Percentiles rank a stretch among this genome's conserved stretches.
phyloP scores from a whole-genome alignment of 2,329 filamentous ascomycete genomes.

The Exophiala sp. region DNA sequence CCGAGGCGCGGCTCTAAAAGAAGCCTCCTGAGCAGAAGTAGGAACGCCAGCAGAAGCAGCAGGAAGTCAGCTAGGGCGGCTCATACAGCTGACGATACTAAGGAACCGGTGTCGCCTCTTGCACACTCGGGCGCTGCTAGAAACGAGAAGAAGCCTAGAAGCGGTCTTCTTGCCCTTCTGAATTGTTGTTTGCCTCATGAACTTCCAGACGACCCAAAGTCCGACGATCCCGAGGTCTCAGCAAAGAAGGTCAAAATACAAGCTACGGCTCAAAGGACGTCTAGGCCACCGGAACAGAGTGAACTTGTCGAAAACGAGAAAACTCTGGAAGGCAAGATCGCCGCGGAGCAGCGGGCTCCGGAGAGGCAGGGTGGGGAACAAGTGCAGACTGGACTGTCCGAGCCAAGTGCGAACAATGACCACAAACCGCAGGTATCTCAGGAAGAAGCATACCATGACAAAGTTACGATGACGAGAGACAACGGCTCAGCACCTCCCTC shows the following conservation, averaged over 20 bases:
- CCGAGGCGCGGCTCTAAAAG: slow-evolving; percentile 28
- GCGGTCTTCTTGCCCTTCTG: slow-evolving; percentile 26
- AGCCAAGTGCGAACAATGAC: slow-evolving; percentile 16
- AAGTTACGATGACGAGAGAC: slow-evolving; percentile 6
- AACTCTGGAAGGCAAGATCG: slow-evolving; percentile 6
- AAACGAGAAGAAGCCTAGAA: slow-evolving; percentile 23
- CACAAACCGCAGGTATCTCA: slow-evolving; percentile 12
- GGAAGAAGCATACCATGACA: slow-evolving; percentile 19
- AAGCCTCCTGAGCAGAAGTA: slow-evolving; percentile 27
- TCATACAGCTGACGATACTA: slow-evolving; percentile 18
- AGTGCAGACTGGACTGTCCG: slow-evolving; percentile 14
- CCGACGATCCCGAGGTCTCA: slow-evolving; percentile 26
- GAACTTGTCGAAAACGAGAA: slow-evolving; percentile 25
- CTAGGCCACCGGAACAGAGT: slow-evolving; percentile 21
- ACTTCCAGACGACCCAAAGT: slow-evolving; percentile 18
- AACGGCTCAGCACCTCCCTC: slow-evolving; percentile 3
- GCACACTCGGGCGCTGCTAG: slow-evolving; percentile 15
- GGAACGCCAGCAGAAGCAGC: slow-evolving; percentile 28
- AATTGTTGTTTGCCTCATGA: slow-evolving; percentile 28
- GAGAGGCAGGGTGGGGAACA: slow-evolving; percentile 13
- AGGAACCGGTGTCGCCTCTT: slow-evolving; percentile 22
- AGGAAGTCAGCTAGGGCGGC: slow-evolving; percentile 25
- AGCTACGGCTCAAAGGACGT: slow-evolving; percentile 20
- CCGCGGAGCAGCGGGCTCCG: slow-evolving; percentile 5
- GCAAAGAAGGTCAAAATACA: slow-evolving; percentile 29